Evolutionary conservation across 2,329 filamentous ascomycete genomes (phyloP).

Genomic region (Beauveria australis): DNA sequence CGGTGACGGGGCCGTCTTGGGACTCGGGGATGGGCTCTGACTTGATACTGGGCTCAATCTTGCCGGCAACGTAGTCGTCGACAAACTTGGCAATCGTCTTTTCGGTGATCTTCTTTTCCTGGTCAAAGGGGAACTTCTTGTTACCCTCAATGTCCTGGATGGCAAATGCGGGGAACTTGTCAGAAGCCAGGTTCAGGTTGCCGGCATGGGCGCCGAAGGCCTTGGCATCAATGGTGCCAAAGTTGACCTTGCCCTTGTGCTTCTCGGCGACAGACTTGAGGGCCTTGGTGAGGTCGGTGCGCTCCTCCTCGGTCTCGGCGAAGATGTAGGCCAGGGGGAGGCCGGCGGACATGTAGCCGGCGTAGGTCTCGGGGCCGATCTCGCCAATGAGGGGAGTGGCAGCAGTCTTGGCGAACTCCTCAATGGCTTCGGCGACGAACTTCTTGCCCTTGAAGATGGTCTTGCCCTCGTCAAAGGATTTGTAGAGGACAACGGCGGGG

Average conservation of each 20-base stretch:
- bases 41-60: conserved; percentile 94
- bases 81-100: conserved; percentile 72
- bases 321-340: conserved; percentile 97
- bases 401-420: conserved; percentile 73
- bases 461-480: conserved; percentile 96
- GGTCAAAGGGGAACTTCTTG: conserved; percentile 92
- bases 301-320: conserved; percentile 84
- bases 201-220: conserved; percentile 87
- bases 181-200: conserved; percentile 94
- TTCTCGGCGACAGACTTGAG: conserved; percentile 85
- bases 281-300: conserved; percentile 63
- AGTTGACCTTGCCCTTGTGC: conserved; percentile 92
- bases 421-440: conserved; percentile 73
- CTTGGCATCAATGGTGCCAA: conserved; percentile 94
- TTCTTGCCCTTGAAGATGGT: conserved; percentile 64
- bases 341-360: conserved; percentile 85
- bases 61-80: conserved; percentile 74
- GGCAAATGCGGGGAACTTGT: conserved; percentile 94
- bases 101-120: conserved; percentile 68
- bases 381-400: conserved; percentile 89
- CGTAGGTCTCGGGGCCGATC: conserved; percentile 94
- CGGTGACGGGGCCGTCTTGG: conserved; percentile 79
- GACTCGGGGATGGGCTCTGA: conserved; percentile 93
- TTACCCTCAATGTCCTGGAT: conserved; percentile 96
- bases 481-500: conserved; percentile 89